These are phyloP conservation scores for Kwoniella sp. DNA, from an alignment of 768 basidiomycete species.

Conservation along the genomic window DNA sequence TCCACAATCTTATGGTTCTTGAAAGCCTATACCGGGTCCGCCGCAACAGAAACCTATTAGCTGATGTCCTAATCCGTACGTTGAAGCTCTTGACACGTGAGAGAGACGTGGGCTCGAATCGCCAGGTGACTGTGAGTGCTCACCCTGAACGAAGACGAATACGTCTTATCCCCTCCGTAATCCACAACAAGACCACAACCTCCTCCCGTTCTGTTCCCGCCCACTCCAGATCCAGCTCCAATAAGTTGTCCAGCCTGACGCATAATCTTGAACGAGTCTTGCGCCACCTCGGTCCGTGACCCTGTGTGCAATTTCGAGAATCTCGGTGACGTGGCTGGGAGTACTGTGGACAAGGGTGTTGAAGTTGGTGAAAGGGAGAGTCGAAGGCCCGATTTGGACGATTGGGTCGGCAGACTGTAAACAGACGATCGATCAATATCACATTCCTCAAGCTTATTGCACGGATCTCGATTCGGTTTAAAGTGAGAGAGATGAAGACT, in stretches of 20 bases:
- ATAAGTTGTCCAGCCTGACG: conserved; percentile 70
- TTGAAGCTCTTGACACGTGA: too few relatives aligned
- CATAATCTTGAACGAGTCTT: conserved; percentile 69
- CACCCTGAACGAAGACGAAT: conserved; percentile 78
- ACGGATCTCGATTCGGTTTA: too few relatives aligned
- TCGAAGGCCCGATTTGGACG: conserved; percentile 60
- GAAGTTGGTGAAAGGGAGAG: conserved; percentile 69
- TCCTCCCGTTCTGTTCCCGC: conserved; percentile 29
- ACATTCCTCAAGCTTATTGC: background rate
- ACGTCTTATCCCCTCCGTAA: conserved; percentile 76
- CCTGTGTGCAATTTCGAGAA: conserved; percentile 72
- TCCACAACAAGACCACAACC: conserved; percentile 77
- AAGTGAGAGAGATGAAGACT: conserved; percentile 9
- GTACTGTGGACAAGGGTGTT: conserved; percentile 62
- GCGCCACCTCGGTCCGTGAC: conserved; percentile 77
- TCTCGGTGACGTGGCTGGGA: conserved; percentile 65
- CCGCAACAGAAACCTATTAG: too few relatives aligned
- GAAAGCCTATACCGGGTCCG: conserved; percentile 93
- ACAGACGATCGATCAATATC: conserved; percentile 6
- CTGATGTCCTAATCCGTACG: too few relatives aligned
- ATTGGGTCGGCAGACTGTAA: conserved; percentile 31
- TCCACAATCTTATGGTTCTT: conserved; percentile 81
- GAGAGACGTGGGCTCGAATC: too few relatives aligned
- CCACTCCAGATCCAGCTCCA: conserved; percentile 24
- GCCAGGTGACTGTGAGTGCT: conserved; percentile 53